Evolutionary conservation across 345 rosid species (phyloP).

Genomic region (Bruguiera gymnorhiza): DNA sequence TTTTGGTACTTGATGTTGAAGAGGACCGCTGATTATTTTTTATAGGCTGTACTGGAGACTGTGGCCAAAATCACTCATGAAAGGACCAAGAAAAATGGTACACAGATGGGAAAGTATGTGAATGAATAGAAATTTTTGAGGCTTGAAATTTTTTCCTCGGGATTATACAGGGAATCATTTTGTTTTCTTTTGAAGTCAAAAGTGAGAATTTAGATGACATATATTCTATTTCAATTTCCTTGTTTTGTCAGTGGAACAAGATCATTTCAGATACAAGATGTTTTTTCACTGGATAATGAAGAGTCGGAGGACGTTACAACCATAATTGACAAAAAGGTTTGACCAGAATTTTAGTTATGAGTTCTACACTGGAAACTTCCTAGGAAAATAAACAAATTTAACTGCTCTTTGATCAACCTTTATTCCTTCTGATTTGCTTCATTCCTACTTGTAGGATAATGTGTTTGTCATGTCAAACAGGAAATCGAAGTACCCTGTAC

Average conservation of each 20-base stretch:
- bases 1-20: constrained; percentile 10
- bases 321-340: constrained; percentile 91
- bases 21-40: constrained; percentile 23
- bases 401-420: neutral
- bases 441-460: constrained; percentile 58
- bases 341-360: neutral
- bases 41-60: constrained; percentile 88
- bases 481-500: constrained; percentile 95
- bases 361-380: neutral
- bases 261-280: constrained; percentile 87
- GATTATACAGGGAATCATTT: neutral
- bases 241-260: constrained; percentile 56
- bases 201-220: constrained; percentile 1
- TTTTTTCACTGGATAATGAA: constrained; percentile 87
- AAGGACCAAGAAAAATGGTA: constrained; percentile 75
- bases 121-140: constrained; percentile 7
- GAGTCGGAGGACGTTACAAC: constrained; percentile 85
- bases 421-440: neutral
- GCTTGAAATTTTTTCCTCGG: constrained; percentile 7
- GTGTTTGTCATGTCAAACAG: constrained; percentile 97
- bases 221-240: neutral
- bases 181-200: neutral
- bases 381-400: neutral
- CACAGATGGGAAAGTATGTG: constrained; percentile 65
- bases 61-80: constrained; percentile 93